phyloP scores from a whole-genome alignment of 441 rosid species.

The Corymbia citriodora region DNA sequence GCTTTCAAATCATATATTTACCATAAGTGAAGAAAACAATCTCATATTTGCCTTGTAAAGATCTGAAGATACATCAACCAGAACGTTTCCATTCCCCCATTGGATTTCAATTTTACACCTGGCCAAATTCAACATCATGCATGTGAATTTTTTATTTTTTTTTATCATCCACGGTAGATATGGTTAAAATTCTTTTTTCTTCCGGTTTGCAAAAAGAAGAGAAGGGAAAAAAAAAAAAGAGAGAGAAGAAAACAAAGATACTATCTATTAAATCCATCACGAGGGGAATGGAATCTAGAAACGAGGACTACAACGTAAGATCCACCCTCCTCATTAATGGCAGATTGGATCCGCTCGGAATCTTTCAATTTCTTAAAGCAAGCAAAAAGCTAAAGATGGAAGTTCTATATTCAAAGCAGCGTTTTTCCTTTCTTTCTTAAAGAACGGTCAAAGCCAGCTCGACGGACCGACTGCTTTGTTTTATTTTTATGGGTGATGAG shows the following conservation, averaged over 20 bases:
- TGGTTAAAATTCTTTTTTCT: not conserved
- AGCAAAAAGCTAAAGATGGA: not conserved
- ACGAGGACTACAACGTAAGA: not conserved
- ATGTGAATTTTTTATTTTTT: not conserved
- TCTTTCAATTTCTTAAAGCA: not conserved
- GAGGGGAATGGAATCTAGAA: not conserved
- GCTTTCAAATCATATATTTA: not conserved
- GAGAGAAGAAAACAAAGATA: not conserved
- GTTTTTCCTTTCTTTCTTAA: not conserved
- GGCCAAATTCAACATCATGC: not conserved
- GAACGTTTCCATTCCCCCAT: not conserved
- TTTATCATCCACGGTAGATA: not conserved
- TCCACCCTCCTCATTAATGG: not conserved
- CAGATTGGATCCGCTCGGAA: not conserved
- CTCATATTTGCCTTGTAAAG: not conserved
- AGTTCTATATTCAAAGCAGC: not conserved
- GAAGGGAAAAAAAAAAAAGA: not conserved
- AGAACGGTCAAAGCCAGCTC: not conserved
- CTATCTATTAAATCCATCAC: not conserved
- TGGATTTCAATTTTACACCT: not conserved
- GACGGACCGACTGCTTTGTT: not conserved
- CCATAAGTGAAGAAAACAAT: not conserved
- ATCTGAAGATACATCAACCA: not conserved
- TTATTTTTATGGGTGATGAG: not conserved
- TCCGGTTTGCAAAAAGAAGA: not conserved